Percentiles rank a stretch among this genome's conserved stretches.
Conservation (phyloP, 2,329 filamentous ascomycete genomes). For the Pseudocercospora fuligena region DNA sequence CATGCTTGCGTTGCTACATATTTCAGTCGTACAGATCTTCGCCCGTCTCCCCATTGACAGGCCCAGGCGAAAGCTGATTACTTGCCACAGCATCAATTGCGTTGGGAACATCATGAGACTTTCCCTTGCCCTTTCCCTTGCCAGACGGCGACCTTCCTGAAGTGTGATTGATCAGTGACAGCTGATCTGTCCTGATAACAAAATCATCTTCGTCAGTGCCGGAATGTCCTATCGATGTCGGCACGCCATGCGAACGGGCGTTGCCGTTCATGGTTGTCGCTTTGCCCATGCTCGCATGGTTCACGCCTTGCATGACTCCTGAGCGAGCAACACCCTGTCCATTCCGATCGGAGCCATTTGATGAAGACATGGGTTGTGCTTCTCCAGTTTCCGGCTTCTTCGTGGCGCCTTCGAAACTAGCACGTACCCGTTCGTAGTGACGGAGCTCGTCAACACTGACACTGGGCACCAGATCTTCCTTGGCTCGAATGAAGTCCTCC, state of each 20-base stretch:
- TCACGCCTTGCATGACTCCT: conserved; percentile 26
- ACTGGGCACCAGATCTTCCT: conserved; percentile 85
- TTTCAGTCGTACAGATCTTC: conserved; percentile 51
- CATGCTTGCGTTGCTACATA: not conserved
- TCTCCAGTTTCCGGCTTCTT: conserved; percentile 46
- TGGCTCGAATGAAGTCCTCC: conserved; percentile 81
- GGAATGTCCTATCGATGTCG: not conserved
- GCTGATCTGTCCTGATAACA: conserved; percentile 47
- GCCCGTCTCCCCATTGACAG: conserved; percentile 36
- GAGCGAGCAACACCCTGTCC: conserved; percentile 11
- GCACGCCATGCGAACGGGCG: not conserved
- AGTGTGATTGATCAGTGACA: conserved; percentile 34
- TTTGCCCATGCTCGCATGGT: conserved; percentile 20
- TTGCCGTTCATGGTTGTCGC: conserved; percentile 20
- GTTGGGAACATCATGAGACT: conserved; percentile 29
- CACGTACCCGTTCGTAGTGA: conserved; percentile 86
- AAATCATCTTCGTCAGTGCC: conserved; percentile 45
- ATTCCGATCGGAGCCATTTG: conserved; percentile 18
- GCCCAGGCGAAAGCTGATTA: not conserved
- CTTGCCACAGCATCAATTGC: not conserved
- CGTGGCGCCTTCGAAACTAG: conserved; percentile 73
- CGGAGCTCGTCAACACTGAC: conserved; percentile 90
- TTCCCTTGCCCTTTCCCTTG: conserved; percentile 44
- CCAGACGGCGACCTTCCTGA: conserved; percentile 24
- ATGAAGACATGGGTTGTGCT: conserved; percentile 19